A percentile compares a stretch with the other conserved stretches of the same genome.
These are phyloP conservation scores for Cicer pinnatifidum DNA, from an alignment of 306 rosid genomes.

Conservation along the genomic window DNA sequence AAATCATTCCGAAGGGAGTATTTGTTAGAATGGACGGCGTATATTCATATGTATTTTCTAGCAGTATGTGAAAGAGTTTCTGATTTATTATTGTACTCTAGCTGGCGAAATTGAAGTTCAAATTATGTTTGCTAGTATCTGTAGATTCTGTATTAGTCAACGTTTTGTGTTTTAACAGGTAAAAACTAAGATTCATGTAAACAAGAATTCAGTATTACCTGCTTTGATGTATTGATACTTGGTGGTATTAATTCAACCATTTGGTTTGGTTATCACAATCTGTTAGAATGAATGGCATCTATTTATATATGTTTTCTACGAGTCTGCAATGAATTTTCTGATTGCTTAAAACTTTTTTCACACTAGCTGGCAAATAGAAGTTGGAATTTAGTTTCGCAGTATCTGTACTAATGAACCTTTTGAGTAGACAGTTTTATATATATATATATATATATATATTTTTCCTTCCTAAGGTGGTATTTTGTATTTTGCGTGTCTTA, in stretches of 20 bases:
- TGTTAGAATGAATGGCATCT: slow-evolving; percentile 2
- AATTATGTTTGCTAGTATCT: slow-evolving; percentile 31
- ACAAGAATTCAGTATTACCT: slow-evolving; percentile 17
- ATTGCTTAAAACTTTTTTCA: slow-evolving; percentile 6
- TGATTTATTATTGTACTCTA: slow-evolving; percentile 11
- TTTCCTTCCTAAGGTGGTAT: background rate
- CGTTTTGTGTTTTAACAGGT: slow-evolving; percentile 18
- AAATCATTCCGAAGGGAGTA: no score
- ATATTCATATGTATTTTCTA: background rate
- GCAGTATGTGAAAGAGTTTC: background rate
- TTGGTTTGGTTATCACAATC: slow-evolving; percentile 15
- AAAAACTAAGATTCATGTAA: background rate
- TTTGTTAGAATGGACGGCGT: background rate
- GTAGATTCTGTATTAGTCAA: background rate
- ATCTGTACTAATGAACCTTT: slow-evolving; percentile 30
- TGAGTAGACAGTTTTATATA: slow-evolving; percentile 10
- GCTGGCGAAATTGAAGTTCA: slow-evolving; percentile 18
- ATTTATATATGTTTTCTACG: slow-evolving; percentile 13
- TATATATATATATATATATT: background rate
- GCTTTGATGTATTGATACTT: slow-evolving; percentile 26
- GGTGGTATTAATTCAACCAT: background rate
- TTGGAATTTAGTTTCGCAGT: slow-evolving; percentile 16
- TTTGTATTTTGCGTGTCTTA: slow-evolving; percentile 19
- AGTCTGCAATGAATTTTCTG: background rate
- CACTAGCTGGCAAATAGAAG: slow-evolving; percentile 11